Evolutionary conservation across 768 basidiomycete species (phyloP).

Genomic region (Pleurotus giganteus): DNA sequence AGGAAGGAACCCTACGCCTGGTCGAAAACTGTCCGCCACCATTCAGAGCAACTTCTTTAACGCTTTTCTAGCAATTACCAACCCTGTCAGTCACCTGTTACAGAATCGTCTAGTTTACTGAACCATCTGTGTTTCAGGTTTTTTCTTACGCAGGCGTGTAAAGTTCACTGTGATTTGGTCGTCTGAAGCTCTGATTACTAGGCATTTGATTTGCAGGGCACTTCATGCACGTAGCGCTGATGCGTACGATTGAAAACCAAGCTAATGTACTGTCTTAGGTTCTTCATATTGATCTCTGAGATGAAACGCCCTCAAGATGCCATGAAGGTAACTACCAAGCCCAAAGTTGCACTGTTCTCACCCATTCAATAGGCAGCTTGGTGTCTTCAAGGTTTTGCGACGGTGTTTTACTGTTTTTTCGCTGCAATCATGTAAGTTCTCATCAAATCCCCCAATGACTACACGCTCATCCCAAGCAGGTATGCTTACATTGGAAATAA

Average conservation of each 20-base stretch:
- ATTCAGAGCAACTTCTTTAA: slow-evolving; percentile 40
- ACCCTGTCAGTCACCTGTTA: slow-evolving; percentile 35
- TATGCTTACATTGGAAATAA: slow-evolving; percentile 48
- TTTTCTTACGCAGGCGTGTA: slow-evolving; percentile 48
- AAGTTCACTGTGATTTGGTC: background rate
- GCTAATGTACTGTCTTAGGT: slow-evolving; percentile 36
- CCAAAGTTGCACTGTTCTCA: background rate
- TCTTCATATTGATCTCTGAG: slow-evolving; percentile 58
- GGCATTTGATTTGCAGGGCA: slow-evolving; percentile 33
- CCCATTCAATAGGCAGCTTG: slow-evolving; percentile 41
- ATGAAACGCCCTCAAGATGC: slow-evolving; percentile 51
- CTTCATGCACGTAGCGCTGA: too few species aligned
- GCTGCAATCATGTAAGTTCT: slow-evolving; percentile 30
- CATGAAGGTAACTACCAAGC: slow-evolving; percentile 42
- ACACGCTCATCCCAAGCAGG: slow-evolving; percentile 17
- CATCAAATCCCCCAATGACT: background rate
- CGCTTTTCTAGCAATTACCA: slow-evolving; percentile 52
- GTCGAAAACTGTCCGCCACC: slow-evolving; percentile 34
- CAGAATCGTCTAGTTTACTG: background rate
- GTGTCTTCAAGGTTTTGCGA: slow-evolving; percentile 52
- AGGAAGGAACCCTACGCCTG: slow-evolving; percentile 41
- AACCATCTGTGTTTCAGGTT: slow-evolving; percentile 25
- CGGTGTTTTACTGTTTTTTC: slow-evolving; percentile 48
- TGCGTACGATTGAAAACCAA: too few species aligned
- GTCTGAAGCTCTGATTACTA: background rate